Base-by-base conservation (phyloP, 768 basidiomycete species). In the Amanita fuliginea region DNA sequence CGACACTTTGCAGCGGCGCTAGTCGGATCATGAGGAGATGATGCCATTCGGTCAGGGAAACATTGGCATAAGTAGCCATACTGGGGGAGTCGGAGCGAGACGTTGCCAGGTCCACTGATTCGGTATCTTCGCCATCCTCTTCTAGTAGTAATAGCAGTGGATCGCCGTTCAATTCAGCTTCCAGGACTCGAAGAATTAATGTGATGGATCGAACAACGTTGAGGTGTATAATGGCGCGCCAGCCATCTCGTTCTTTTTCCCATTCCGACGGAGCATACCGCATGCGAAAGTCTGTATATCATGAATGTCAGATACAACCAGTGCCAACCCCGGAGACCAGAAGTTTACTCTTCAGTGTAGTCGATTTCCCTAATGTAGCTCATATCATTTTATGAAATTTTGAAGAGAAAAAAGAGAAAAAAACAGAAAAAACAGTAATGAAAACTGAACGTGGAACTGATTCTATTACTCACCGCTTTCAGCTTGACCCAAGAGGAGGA, bases 161-260 rank as follows among this genome's bases (percentile, higher is more conserved):
- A 4, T 71, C 64, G 3, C 70, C 68, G 54, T 69, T 68, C 60
- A 80, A 64, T 44, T 81, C 81, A 3, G 68, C 65, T 55, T 78
- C 71, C 46, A 89, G 64, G 47, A 78, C 71, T 46, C 76, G 73
- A 51, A 87, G 74, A 51, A 90, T 80, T 53, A 69, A 67, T 36
- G 77, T 80, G 55, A 87, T 74, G 34, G 81, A 80, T 45, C 77
- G 80, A 33, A 89, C 77, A 55, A 90, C 73, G 62, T 90, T 90
- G 48, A 90, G 79, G 53, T 86, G 86, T 11, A 90, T 76, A 51
- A 89, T 81, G 0, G 78, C 70, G 18, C 82, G 77, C 87, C 87
- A 90, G 42, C 82, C 79, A 16, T 73, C 66, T 22, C 85, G 80
- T 58, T 90, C 86, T 42, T 68, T 67, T 46, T 70, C 69, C 82